Evolutionary conservation across 2,329 filamentous ascomycete genomes (phyloP), one percentile per base, ranked within the genome.

Genomic region (Ophiostoma ulmi): DNA sequence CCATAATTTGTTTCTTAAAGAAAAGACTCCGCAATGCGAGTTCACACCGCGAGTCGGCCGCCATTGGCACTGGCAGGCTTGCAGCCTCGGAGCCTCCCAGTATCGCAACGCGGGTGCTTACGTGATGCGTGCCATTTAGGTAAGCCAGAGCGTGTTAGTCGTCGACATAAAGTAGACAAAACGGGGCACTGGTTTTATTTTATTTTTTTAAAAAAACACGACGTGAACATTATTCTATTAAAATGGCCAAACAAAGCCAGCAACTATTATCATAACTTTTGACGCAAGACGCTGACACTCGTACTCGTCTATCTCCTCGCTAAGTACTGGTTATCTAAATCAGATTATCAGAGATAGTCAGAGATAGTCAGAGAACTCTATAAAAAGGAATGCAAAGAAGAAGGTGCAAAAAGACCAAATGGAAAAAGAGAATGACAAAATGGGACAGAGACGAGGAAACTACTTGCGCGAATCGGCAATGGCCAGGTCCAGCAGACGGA

Each of bases 401-500:
- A 64, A 38, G 44, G 8, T 17, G 44, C 44, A 48, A 39, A 39
- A 48, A 20, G 17, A 2, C 44, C 44, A 48, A 20, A 20, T 48
- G n/a, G 17, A 10, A 48, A 39, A 48, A 48, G n/a, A 8, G 7
- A n/a, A n/a, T 20, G 44, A n/a, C 35, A 65, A 39, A 39, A 13
- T 36, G 35, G n/a, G 4, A 38, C 55, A 31, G 26, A 55, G 3
- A n/a, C 31, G 4, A 17, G 10, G 14, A 14, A n/a, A 44, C 20
- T 48, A 71, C 52, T 69, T 63, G 68, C 69, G 64, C 22, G 82
- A 83, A 55, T 81, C 80, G 36, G 77, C 77, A 73, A 90, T 88
- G 5, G 87, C 86, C 75, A 92, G 85, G 74, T 90, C 90, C 72
- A 98, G 78, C 69, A 97, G 93, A 61, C 82, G 81, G 79, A 97